Conservation (phyloP, 257 asterid species). For the Solanum pinnatisectum region DNA sequence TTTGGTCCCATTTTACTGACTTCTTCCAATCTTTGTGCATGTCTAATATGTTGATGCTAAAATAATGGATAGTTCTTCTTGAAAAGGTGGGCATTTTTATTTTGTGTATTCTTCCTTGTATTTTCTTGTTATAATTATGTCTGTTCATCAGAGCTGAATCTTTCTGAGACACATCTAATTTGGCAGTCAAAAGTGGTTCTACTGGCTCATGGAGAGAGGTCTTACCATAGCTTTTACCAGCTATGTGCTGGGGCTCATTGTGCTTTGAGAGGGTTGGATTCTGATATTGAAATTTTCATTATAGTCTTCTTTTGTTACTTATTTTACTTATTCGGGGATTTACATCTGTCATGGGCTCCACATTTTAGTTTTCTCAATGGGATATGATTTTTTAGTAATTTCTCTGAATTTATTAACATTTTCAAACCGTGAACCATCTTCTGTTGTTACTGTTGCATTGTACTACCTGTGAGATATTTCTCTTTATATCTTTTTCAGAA, state of each 20-base stretch:
- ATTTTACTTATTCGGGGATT: background rate
- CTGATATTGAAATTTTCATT: background rate
- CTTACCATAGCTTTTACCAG: constrained; percentile 88
- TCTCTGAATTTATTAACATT: background rate
- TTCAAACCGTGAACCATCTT: background rate
- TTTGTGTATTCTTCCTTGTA: background rate
- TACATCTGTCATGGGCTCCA: background rate
- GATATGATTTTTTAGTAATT: background rate
- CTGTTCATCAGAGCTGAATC: background rate
- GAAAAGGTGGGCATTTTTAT: constrained; percentile 61
- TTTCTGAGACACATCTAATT: background rate
- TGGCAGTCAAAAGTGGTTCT: constrained; percentile 92
- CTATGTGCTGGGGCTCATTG: constrained; percentile 89
- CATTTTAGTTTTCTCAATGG: background rate
- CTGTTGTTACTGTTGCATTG: background rate
- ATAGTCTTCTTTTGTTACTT: background rate
- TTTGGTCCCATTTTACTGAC: no score
- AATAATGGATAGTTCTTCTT: constrained; percentile 59
- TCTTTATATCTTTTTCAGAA: background rate
- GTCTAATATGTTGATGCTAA: constrained; percentile 12
- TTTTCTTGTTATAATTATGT: constrained; percentile 8
- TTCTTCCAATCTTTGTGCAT: no score
- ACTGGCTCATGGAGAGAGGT: constrained; percentile 69
- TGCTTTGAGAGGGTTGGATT: constrained; percentile 47
- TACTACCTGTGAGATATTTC: background rate